Evolutionary conservation across 129 eudicot species (phyloP).

Genomic region (Lactuca saligna): DNA sequence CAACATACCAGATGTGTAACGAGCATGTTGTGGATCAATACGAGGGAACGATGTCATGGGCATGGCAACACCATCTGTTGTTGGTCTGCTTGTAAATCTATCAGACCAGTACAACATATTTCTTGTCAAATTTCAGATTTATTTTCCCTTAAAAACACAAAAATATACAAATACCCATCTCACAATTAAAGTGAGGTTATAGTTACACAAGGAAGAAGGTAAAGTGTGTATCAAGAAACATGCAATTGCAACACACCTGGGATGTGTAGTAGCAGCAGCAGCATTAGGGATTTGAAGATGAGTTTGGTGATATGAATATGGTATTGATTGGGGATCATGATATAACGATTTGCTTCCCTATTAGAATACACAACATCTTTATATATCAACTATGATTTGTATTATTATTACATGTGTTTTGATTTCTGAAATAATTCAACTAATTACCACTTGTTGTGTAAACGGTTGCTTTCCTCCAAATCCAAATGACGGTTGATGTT

Average conservation of each 20-base stretch:
- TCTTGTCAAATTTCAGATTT: not conserved
- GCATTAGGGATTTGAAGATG: constrained; percentile 40
- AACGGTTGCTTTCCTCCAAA: not conserved
- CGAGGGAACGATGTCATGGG: constrained; percentile 28
- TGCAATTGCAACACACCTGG: constrained; percentile 42
- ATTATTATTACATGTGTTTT: constrained; percentile 4
- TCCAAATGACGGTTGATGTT: constrained; percentile 6
- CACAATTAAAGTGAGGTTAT: too few species aligned
- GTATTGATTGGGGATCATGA: constrained; percentile 34
- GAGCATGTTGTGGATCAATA: constrained; percentile 30
- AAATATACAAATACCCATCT: constrained; percentile 12
- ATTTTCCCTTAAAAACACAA: not conserved
- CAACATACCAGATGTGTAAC: constrained; percentile 33
- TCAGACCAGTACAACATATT: not conserved
- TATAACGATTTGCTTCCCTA: constrained; percentile 45
- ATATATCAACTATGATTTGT: constrained; percentile 9
- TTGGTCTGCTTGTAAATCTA: constrained; percentile 31
- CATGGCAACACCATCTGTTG: constrained; percentile 16
- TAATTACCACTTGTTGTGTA: not conserved
- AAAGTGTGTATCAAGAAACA: constrained; percentile 5
- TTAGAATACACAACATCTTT: constrained; percentile 7
- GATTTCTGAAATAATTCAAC: constrained; percentile 7
- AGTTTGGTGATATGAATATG: constrained; percentile 24
- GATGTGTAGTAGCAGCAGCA: constrained; percentile 9
- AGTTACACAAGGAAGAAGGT: not conserved